Evolutionary conservation across 768 basidiomycete species (phyloP).

Genomic region (Suillus placidus): DNA sequence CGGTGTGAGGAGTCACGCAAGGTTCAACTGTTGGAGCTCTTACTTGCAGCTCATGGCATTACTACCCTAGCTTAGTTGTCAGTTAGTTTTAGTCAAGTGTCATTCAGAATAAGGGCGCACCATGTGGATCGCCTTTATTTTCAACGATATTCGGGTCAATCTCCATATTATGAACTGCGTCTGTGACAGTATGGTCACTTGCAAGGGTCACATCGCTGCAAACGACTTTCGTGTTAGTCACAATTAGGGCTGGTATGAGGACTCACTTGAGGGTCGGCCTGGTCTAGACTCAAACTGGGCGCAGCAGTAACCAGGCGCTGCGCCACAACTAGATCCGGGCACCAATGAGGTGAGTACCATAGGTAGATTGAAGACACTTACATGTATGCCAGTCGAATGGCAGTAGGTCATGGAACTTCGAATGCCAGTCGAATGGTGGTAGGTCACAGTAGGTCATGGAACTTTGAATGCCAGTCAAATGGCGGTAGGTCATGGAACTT

Average conservation of each 20-base stretch:
- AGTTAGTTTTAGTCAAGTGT: background rate
- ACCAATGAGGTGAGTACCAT: too few relatives aligned
- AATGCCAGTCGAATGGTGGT: too few relatives aligned
- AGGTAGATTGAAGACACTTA: too few relatives aligned
- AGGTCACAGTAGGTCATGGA: too few relatives aligned
- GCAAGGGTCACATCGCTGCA: background rate
- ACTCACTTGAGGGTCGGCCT: conserved; percentile 3
- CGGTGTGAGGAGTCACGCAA: background rate
- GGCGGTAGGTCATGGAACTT: too few relatives aligned
- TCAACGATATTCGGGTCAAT: too few relatives aligned
- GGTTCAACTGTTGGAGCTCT: background rate
- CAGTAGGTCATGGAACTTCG: too few relatives aligned
- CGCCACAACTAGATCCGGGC: too few relatives aligned
- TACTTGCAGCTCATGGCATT: background rate
- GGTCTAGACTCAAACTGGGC: too few relatives aligned
- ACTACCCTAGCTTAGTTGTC: background rate
- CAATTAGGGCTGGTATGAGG: conserved; percentile 2
- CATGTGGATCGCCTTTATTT: background rate
- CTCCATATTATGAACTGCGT: conserved; percentile 1
- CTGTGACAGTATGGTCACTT: background rate
- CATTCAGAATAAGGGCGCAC: background rate
- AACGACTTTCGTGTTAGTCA: background rate
- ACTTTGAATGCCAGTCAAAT: too few relatives aligned
- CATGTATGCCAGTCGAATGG: too few relatives aligned
- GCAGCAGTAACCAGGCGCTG: too few relatives aligned